Base-by-base conservation (phyloP, 1,139 yeast species). In the Trichomonascaceae sp. region DNA sequence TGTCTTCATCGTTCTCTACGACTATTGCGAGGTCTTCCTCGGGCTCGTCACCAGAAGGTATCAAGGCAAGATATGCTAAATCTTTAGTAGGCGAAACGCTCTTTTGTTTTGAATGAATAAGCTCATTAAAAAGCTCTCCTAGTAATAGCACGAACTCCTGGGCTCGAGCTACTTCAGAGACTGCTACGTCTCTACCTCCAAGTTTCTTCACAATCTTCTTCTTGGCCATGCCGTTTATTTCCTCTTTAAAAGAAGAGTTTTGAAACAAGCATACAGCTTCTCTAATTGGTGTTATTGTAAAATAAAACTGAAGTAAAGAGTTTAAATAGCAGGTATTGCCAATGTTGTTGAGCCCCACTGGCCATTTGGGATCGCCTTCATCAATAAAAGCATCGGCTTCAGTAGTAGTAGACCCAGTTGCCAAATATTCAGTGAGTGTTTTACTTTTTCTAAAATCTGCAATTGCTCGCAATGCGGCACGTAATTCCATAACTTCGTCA, bases 251-350 rank as follows among this genome's bases (percentile, higher is more conserved):
- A 12, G 60, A 62, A 3, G 70, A 67, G 36, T 68, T 66, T 49
- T 77, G 76, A 59, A 85, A 89, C 1, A 73, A 65, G 52, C 87
- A 65, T 17, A 89, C 78, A 58, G 81, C 78, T 1, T 85, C 82
- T 56, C 98, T 77, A 49, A 93, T 73, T 0, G 97, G 97, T 53
- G 82, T 81, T 51, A 93, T 82, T 10, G 91, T 86, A 70, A 89
- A 93, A 67, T 89, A 91, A 64, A 85, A 93, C 66, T 93, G 99
- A 38, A 93, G 73, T 52, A 93, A 75, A 0, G 97, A 90, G 66
- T 93, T 93, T 66, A 93, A 76, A 62, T 93, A 93, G 69, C 99
- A 93, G 0, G 99, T 91, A 66, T 93, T 93, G 38, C 99, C 98
- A 61, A 90, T 90, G 65, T 93, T 93, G 68, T 86, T 88, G 65